These are phyloP conservation scores for Plectranthus barbatus DNA, from an alignment of 257 asterid species.

Conservation along the genomic window DNA sequence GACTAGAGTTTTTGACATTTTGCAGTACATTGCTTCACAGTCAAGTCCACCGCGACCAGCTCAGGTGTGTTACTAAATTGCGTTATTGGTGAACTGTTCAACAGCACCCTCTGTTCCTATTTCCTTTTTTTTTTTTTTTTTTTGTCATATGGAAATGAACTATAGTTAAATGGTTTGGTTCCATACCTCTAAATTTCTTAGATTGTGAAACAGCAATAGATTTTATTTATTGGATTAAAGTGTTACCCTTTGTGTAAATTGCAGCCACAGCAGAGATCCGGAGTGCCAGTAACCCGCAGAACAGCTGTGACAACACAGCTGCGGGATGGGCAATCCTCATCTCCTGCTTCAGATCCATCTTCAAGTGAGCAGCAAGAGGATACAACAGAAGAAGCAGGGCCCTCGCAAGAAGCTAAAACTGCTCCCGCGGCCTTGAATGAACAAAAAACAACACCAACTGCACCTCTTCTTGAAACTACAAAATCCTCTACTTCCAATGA, in stretches of 20 bases:
- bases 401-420: slow-evolving; percentile 30
- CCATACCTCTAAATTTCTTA: neutral
- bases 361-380: slow-evolving; percentile 42
- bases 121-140: neutral
- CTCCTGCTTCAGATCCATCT: slow-evolving; percentile 32
- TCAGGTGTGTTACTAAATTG: slow-evolving; percentile 44
- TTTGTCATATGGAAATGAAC: neutral
- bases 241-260: too few relatives aligned
- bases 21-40: slow-evolving; percentile 82
- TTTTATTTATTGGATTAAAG: neutral
- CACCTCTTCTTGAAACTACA: slow-evolving; percentile 18
- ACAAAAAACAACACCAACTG: slow-evolving; percentile 37
- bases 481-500: slow-evolving; percentile 30
- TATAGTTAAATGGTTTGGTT: neutral
- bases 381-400: slow-evolving; percentile 28
- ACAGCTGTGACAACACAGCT: slow-evolving; percentile 23
- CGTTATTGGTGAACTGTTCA: neutral
- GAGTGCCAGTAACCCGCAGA: slow-evolving; percentile 27
- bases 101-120: neutral
- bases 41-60: slow-evolving; percentile 48
- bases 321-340: slow-evolving; percentile 29
- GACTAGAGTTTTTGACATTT: slow-evolving; percentile 69
- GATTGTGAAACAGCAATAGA: neutral
- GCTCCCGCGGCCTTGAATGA: slow-evolving; percentile 28
- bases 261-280: slow-evolving; percentile 36